Conservation (phyloP, 306 rosid species). For the Fragaria iinumae region DNA sequence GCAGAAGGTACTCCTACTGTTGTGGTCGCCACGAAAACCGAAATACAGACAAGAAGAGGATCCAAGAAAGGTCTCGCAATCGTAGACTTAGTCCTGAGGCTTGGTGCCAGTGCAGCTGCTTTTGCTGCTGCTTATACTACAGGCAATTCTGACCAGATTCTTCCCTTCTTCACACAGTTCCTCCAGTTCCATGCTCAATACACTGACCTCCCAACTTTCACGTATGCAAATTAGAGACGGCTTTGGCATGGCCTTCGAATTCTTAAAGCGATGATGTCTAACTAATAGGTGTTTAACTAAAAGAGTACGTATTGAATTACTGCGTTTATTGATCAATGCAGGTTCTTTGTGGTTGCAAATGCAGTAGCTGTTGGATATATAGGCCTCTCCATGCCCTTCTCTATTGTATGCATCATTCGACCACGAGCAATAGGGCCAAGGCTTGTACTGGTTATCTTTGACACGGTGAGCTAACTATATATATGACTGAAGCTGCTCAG, state of each 20-base stretch:
- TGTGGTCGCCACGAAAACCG: conserved; percentile 34
- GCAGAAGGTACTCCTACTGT: conserved; percentile 13
- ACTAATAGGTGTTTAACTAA: not conserved
- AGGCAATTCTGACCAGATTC: conserved; percentile 45
- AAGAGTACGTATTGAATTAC: not conserved
- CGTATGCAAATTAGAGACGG: conserved; percentile 23
- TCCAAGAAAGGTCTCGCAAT: conserved; percentile 50
- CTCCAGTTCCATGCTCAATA: conserved; percentile 67
- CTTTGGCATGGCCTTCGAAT: not conserved
- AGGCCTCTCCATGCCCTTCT: conserved; percentile 48
- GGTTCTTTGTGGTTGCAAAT: conserved; percentile 55
- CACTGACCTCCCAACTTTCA: conserved; percentile 48
- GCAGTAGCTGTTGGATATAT: conserved; percentile 39
- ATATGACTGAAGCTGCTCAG: not conserved
- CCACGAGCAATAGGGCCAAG: conserved; percentile 50
- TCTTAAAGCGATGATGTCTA: not conserved
- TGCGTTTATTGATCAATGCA: conserved; percentile 19
- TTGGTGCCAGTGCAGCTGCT: conserved; percentile 45
- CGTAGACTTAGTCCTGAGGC: conserved; percentile 46
- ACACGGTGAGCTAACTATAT: conserved; percentile 36
- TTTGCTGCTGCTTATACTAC: conserved; percentile 42
- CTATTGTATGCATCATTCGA: conserved; percentile 54
- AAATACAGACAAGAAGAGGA: conserved; percentile 22
- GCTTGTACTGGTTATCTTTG: conserved; percentile 43
- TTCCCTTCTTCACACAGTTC: conserved; percentile 77